Conservation (phyloP, 1,284 basidiomycete species). For the Apiotrichum veenhuisii region DNA sequence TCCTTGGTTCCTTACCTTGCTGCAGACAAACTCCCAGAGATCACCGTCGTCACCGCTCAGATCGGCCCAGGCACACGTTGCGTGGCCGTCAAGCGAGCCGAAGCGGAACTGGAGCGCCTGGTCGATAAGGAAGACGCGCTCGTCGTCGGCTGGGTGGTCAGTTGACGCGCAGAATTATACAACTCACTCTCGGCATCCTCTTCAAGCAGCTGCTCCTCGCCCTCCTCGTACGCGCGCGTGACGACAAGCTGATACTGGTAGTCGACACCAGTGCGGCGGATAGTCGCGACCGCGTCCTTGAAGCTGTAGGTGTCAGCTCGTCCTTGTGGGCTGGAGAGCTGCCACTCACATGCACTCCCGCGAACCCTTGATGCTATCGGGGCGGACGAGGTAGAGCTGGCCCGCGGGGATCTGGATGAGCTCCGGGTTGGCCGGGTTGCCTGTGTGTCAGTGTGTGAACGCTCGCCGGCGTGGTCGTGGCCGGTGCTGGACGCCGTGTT, state of each 20-base stretch:
- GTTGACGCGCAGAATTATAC: background rate
- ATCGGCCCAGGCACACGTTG: constrained; percentile 85
- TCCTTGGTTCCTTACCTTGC: constrained; percentile 34
- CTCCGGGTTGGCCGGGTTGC: constrained; percentile 71
- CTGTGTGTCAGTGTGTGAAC: constrained; percentile 22
- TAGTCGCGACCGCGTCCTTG: constrained; percentile 90
- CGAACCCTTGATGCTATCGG: constrained; percentile 82
- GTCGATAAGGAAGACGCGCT: constrained; percentile 85
- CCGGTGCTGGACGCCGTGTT: background rate
- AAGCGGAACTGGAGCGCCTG: constrained; percentile 79
- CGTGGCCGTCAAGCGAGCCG: constrained; percentile 71
- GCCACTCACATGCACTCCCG: constrained; percentile 91
- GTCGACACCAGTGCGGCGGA: constrained; percentile 75
- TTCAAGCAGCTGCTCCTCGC: constrained; percentile 86
- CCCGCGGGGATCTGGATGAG: constrained; percentile 92
- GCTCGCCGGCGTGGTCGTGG: background rate
- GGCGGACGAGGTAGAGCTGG: constrained; percentile 84
- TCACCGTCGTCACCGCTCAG: constrained; percentile 54
- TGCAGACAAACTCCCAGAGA: constrained; percentile 50
- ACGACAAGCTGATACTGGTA: constrained; percentile 95
- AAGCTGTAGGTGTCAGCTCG: constrained; percentile 59
- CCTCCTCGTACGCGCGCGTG: constrained; percentile 90
- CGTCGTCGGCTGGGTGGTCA: constrained; percentile 68
- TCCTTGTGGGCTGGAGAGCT: background rate
- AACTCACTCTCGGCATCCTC: constrained; percentile 90